Conservation (phyloP, 2,329 filamentous ascomycete genomes). For the Aspergillus ochraceus region DNA sequence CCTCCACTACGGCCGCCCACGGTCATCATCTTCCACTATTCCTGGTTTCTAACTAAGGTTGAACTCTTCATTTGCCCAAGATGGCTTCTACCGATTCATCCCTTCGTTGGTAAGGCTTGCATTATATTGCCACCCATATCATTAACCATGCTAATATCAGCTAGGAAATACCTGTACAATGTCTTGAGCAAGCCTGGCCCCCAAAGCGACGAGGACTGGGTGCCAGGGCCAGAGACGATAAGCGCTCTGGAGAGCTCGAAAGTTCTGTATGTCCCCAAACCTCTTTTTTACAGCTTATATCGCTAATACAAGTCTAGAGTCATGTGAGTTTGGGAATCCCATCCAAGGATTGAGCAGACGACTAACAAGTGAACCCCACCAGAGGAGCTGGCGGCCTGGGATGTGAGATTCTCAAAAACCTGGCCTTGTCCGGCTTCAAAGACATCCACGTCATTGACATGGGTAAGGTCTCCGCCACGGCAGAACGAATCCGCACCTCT, state of each 20-base stretch:
- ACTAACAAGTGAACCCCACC: conserved; percentile 28
- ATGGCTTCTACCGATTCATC: conserved; percentile 16
- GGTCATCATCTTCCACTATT: background rate
- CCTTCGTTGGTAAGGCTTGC: conserved; percentile 17
- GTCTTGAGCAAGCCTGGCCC: conserved; percentile 76
- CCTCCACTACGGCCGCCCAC: background rate
- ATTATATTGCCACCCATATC: background rate
- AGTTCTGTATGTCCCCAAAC: conserved; percentile 62
- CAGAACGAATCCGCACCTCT: conserved; percentile 2
- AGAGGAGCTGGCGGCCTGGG: conserved; percentile 92
- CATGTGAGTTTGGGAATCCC: conserved; percentile 43
- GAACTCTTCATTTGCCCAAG: conserved; percentile 6
- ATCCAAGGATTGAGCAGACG: conserved; percentile 12
- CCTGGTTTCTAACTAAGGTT: background rate
- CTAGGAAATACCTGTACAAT: conserved; percentile 79
- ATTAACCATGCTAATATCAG: conserved; percentile 15
- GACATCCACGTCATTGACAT: conserved; percentile 99
- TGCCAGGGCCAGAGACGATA: conserved; percentile 52
- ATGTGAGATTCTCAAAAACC: conserved; percentile 94
- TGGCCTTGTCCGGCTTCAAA: conserved; percentile 92
- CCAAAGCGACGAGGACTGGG: conserved; percentile 69
- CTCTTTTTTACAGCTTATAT: background rate
- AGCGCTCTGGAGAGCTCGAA: conserved; percentile 68
- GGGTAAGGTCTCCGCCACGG: conserved; percentile 56
- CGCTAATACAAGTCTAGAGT: conserved; percentile 45